Base-by-base conservation (phyloP, 1,139 yeast species). In the Barnettozyma hawaiiensis region DNA sequence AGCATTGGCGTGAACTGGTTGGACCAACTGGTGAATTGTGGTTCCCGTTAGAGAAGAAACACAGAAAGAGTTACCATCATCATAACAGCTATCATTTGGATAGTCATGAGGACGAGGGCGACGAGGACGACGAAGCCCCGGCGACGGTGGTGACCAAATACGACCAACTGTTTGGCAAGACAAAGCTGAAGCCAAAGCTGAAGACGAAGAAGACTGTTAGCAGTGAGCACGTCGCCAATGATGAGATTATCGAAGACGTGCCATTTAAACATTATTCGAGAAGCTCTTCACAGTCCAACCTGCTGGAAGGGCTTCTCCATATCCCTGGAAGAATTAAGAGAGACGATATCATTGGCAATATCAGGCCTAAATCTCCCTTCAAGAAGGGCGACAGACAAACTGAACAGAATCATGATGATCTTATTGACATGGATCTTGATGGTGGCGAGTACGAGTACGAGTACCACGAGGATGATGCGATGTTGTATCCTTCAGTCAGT, bases 1-100 rank as follows among this genome's bases (percentile, higher is more conserved):
- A 66, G n/a, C 83, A 82, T 55, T 78, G 85, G 79, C 66, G 72
- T 52, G 81, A 81, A 51, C 62, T 85, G 40, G 63, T 64, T 32
- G 70, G 71, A 42, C 65, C 81, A 0, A 61, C 67, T 7, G 89
- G 89, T 0, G 68, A 72, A 24, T 57, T 71, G 7, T 78, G 90
- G 84, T 81, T 74, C 51, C 81, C 81, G 1, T 46, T 46, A 7
- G 41, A 32, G 18, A 40, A 32, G 7, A 35, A 27, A 9, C 28
- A 26, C 16, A 44, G 40, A 23, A 37, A 31, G 16, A 22, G 9
- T 8, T 47, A 43, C 33, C 54, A 42, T 31, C 49, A 42, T 31
- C 49, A 42, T 29, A 43, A 44, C 22, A 18, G 48, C 20, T 46
- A 22, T 15, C 47, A 31, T 31, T 43, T 39, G 34, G 47, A 40